These are phyloP conservation scores for Parsonsia alboflavescens DNA, from an alignment of 257 asterid species.

Conservation along the genomic window DNA sequence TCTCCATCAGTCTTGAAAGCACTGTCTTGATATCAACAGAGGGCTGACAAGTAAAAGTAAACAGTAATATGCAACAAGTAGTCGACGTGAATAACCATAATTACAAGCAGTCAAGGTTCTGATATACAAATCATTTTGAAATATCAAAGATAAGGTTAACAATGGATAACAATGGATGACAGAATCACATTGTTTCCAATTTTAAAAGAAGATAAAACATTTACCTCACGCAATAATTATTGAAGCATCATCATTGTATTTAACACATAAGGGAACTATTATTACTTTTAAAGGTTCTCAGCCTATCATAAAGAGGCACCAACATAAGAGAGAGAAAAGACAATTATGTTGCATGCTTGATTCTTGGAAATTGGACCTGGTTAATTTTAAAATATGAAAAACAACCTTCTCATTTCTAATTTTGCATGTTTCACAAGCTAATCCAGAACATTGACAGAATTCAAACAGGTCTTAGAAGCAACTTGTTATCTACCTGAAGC, in stretches of 20 bases:
- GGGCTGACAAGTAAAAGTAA: conserved; percentile 49
- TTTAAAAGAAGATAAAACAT: background rate
- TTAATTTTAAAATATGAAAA: background rate
- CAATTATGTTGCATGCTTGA: background rate
- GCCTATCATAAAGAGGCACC: background rate
- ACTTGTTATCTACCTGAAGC: conserved; percentile 70
- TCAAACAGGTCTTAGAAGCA: conserved; percentile 3
- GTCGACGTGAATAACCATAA: background rate
- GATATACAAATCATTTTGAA: background rate
- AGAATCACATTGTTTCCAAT: background rate
- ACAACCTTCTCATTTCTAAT: background rate
- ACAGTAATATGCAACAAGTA: background rate
- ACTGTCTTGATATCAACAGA: conserved; percentile 93
- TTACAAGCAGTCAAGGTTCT: background rate
- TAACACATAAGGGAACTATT: background rate
- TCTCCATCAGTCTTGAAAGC: conserved; percentile 93
- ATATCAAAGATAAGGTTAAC: background rate
- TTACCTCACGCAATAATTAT: background rate
- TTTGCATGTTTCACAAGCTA: background rate
- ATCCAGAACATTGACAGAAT: background rate
- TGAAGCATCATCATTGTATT: background rate
- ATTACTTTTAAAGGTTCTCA: background rate
- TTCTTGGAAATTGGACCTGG: background rate
- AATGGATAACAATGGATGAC: background rate
- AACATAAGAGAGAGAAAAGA: background rate